Evolutionary conservation across 768 basidiomycete genomes (phyloP).

Genomic region (Mycena leptocephala): DNA sequence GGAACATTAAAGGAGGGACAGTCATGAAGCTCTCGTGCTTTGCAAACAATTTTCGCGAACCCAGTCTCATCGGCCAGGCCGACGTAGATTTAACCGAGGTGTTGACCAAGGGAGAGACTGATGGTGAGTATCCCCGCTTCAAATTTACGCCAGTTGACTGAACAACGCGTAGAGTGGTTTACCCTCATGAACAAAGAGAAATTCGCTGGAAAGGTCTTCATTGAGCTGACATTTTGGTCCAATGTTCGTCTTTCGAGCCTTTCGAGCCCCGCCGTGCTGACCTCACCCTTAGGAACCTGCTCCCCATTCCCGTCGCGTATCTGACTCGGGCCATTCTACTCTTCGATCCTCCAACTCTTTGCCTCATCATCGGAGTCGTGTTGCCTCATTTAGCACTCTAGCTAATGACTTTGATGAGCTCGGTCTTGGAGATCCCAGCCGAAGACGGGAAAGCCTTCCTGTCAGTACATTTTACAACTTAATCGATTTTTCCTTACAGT

Average conservation of each 20-base stretch:
- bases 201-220: slow-evolving; percentile 95
- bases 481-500: too few relatives aligned
- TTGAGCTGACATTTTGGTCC: slow-evolving; percentile 98
- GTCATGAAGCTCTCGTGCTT: slow-evolving; percentile 89
- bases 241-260: slow-evolving; percentile 70
- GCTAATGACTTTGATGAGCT: slow-evolving; percentile 79
- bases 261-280: not conserved
- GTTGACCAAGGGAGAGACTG: slow-evolving; percentile 95
- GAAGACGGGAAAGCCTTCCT: slow-evolving; percentile 72
- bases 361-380: slow-evolving; percentile 57
- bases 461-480: slow-evolving; percentile 61
- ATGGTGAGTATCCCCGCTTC: slow-evolving; percentile 74
- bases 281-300: slow-evolving; percentile 72
- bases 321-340: slow-evolving; percentile 74
- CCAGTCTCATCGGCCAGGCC: slow-evolving; percentile 95
- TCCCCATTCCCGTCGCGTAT: slow-evolving; percentile 65
- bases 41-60: slow-evolving; percentile 96
- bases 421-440: slow-evolving; percentile 62
- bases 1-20: slow-evolving; percentile 79
- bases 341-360: slow-evolving; percentile 76
- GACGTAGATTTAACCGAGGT: slow-evolving; percentile 92
- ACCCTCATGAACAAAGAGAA: slow-evolving; percentile 91
- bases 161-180: slow-evolving; percentile 86
- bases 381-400: slow-evolving; percentile 67
- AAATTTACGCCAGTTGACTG: slow-evolving; percentile 2